These are phyloP conservation scores for Lichtheimia hyalospora DNA, from an alignment of 371 early-diverging fungal species.

Conservation along the genomic window DNA sequence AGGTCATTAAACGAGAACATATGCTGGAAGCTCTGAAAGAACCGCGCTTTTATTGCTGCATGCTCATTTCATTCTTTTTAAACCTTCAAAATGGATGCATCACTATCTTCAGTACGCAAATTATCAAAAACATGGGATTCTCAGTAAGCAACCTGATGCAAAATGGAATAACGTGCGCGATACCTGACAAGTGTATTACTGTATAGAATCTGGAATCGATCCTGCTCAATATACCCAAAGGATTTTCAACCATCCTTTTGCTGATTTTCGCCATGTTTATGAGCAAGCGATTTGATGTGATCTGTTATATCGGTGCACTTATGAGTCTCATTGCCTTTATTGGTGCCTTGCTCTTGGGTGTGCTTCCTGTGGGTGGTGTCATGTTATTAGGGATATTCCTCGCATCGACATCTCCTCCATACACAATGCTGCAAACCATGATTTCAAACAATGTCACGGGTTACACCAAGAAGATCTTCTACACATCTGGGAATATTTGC, in stretches of 20 bases:
- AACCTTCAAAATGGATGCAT: slow-evolving; percentile 37
- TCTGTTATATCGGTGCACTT: slow-evolving; percentile 6
- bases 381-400: slow-evolving; percentile 14
- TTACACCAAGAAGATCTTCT: slow-evolving; percentile 23
- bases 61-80: slow-evolving; percentile 12
- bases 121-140: slow-evolving; percentile 32
- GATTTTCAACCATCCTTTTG: slow-evolving; percentile 4
- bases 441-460: slow-evolving; percentile 17
- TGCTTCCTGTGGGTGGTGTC: slow-evolving; percentile 7
- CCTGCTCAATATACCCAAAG: slow-evolving; percentile 15
- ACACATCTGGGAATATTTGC: slow-evolving; percentile 11
- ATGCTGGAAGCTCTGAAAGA: slow-evolving; percentile 38
- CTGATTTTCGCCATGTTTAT: slow-evolving; percentile 1
- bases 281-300: slow-evolving; percentile 6
- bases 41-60: slow-evolving; percentile 30
- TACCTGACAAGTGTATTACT: background rate
- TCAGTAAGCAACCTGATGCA: slow-evolving; percentile 19
- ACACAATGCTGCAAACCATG: slow-evolving; percentile 11
- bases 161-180: background rate
- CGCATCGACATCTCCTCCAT: slow-evolving; percentile 8
- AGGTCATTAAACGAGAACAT: slow-evolving; percentile 26
- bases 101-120: slow-evolving; percentile 28
- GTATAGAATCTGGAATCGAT: slow-evolving; percentile 10
- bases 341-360: slow-evolving; percentile 11
- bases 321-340: slow-evolving; percentile 6